phyloP scores from a whole-genome alignment of 208 protist genomes.

The Acanthamoeba sp. region DNA sequence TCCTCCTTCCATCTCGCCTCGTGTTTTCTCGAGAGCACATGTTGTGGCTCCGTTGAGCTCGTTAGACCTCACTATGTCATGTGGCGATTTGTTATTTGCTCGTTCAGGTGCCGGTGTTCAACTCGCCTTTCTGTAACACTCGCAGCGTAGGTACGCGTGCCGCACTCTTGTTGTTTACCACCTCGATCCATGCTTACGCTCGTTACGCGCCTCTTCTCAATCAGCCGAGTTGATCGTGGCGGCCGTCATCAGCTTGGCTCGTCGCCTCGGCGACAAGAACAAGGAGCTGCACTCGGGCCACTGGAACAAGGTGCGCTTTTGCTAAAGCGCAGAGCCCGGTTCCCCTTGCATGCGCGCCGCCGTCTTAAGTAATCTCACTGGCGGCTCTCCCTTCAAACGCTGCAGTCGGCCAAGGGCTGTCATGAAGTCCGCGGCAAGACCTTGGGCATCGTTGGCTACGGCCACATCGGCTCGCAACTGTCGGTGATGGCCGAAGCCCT shows the following conservation, averaged over 20 bases:
- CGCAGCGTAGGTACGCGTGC: constrained; percentile 92
- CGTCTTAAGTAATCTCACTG: not conserved
- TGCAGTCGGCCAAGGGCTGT: constrained; percentile 75
- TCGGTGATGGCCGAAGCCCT: constrained; percentile 94
- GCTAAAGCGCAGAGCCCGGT: too few species aligned
- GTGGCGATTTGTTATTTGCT: not conserved
- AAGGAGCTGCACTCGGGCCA: constrained; percentile 92
- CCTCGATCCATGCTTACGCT: not conserved
- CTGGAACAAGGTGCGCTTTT: constrained; percentile 94
- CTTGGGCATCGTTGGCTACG: constrained; percentile 94
- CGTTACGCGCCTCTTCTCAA: not conserved
- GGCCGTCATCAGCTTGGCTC: constrained; percentile 93
- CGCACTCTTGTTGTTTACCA: too few species aligned
- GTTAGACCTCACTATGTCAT: too few species aligned
- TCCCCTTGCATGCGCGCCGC: not conserved
- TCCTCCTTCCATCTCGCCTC: not conserved
- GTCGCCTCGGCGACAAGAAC: constrained; percentile 93
- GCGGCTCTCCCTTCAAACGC: not conserved
- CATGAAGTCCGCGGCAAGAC: constrained; percentile 84
- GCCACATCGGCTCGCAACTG: constrained; percentile 95
- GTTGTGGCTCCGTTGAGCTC: too few species aligned
- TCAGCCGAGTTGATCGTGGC: constrained; percentile 93
- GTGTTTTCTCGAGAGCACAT: too few species aligned
- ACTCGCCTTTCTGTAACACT: constrained; percentile 96
- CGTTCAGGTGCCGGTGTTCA: constrained; percentile 93